Evolutionary conservation across 2,329 filamentous ascomycete genomes (phyloP).

Genomic region (Scolecobasidium constrictum): DNA sequence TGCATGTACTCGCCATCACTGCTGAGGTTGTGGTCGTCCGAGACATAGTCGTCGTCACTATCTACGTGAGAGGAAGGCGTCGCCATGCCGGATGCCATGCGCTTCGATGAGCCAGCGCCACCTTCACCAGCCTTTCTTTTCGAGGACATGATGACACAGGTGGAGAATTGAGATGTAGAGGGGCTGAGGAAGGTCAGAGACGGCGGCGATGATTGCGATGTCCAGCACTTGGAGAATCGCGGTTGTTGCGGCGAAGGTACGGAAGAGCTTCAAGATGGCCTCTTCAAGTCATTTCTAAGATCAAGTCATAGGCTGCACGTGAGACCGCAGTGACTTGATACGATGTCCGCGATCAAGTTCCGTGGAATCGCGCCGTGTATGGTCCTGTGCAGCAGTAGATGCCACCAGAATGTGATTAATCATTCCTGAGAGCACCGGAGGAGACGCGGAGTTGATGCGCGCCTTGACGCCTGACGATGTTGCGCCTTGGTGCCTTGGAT

Average conservation of each 20-base stretch:
- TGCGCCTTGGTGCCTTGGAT: too few relatives aligned
- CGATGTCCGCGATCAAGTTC: too few relatives aligned
- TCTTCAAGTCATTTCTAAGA: too few relatives aligned
- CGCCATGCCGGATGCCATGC: constrained; percentile 26
- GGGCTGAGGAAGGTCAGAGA: background rate
- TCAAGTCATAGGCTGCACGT: too few relatives aligned
- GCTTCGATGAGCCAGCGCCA: constrained; percentile 29
- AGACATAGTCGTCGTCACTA: constrained; percentile 46
- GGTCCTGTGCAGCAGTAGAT: too few relatives aligned
- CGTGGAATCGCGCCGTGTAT: too few relatives aligned
- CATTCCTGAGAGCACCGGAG: too few relatives aligned
- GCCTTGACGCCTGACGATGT: too few relatives aligned
- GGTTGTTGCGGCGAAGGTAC: background rate
- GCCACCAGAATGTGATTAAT: too few relatives aligned
- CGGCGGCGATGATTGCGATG: background rate
- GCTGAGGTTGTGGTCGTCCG: constrained; percentile 37
- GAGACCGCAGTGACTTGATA: too few relatives aligned
- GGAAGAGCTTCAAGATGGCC: background rate
- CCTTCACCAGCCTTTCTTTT: constrained; percentile 59
- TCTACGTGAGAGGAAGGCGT: constrained; percentile 34
- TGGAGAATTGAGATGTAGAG: background rate
- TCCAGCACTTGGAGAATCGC: background rate
- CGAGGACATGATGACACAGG: constrained; percentile 44
- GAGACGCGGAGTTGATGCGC: too few relatives aligned
- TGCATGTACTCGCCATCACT: constrained; percentile 28